Base-by-base conservation (phyloP, 768 basidiomycete species). In the Lanmaoa pseudosensibilis region DNA sequence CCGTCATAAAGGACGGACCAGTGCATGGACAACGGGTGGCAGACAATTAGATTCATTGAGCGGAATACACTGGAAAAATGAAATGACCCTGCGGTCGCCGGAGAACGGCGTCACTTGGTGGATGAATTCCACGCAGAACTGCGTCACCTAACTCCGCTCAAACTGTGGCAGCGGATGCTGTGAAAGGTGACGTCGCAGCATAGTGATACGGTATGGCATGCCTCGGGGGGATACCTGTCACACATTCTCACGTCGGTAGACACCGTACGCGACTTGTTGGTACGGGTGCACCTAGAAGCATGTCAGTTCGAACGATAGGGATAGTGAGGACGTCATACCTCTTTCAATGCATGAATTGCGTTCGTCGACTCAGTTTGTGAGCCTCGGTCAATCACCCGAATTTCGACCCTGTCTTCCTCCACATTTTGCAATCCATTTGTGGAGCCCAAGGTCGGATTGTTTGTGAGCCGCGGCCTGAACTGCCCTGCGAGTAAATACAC, bases 261-360 rank as follows among this genome's bases (percentile, higher is more conserved):
- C 79, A 58, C 83, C 81, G 58, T 83, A 83, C 5, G 78, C 82
- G 46, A 83, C 79, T 64, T 83, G 79, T 67, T 83, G 82, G 57
- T 83, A 83, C 3, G 81, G 81, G 62, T 83, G 83, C 5, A 77
- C 73, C 81, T 83, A 57, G 39, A 43, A 30, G 19, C 19, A 11
- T 11, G 32, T 48, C 32, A 21, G 46, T 18, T 34, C 44, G 50
- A 30, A 48, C 9, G 12, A 51, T 12, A 32, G 38, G 40, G 53
- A 40, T 23, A 32, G 54, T 54, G 50, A 50, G 38, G 49, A 52
- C 32, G 27, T 32, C 68, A 75, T 56, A 81, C 83, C 68, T 71
- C 71, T 67, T 82, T 80, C 40, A 83, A 65, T 55, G 77, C 76
- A 27, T 68, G 65, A 36, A 85, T 71, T 33, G 75, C 77, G 21